A percentile compares a stretch with the other conserved stretches of the same genome.
Conservation (phyloP, 2,329 filamentous ascomycete species). For the Diaporthe australafricana region DNA sequence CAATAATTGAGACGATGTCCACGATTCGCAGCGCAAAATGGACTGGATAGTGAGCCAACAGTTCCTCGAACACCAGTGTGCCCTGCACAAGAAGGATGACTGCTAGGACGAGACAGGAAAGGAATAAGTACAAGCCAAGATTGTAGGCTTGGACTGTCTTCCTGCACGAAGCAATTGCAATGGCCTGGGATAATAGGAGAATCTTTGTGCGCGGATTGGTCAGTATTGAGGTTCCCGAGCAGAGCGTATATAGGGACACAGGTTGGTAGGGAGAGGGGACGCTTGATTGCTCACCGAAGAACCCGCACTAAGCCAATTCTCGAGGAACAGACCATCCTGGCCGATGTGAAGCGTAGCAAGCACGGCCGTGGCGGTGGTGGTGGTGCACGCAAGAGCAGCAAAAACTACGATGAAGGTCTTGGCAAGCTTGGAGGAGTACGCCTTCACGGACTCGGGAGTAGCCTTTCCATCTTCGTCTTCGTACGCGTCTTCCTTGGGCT, state of each 20-base stretch:
- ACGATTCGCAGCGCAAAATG: slow-evolving; percentile 59
- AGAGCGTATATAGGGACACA: not conserved
- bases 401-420: slow-evolving; percentile 66
- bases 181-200: slow-evolving; percentile 64
- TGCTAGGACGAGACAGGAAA: slow-evolving; percentile 59
- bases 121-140: slow-evolving; percentile 63
- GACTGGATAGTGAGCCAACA: slow-evolving; percentile 47
- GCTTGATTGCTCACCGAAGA: slow-evolving; percentile 68
- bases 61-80: slow-evolving; percentile 49
- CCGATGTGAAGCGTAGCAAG: slow-evolving; percentile 56
- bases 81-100: slow-evolving; percentile 59
- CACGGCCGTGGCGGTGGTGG: slow-evolving; percentile 68
- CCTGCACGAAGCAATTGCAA: slow-evolving; percentile 60
- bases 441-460: slow-evolving; percentile 70
- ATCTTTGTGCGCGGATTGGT: slow-evolving; percentile 49
- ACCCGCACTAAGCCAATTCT: slow-evolving; percentile 70
- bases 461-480: slow-evolving; percentile 78
- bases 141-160: slow-evolving; percentile 64
- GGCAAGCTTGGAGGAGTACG: slow-evolving; percentile 70
- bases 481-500: slow-evolving; percentile 62
- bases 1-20: slow-evolving; percentile 58
- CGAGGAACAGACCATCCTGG: slow-evolving; percentile 56
- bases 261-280: not conserved
- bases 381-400: slow-evolving; percentile 63
- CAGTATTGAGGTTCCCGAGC: slow-evolving; percentile 22